phyloP scores from a whole-genome alignment of 1,284 basidiomycete species.

The Phlebopus sp. region DNA sequence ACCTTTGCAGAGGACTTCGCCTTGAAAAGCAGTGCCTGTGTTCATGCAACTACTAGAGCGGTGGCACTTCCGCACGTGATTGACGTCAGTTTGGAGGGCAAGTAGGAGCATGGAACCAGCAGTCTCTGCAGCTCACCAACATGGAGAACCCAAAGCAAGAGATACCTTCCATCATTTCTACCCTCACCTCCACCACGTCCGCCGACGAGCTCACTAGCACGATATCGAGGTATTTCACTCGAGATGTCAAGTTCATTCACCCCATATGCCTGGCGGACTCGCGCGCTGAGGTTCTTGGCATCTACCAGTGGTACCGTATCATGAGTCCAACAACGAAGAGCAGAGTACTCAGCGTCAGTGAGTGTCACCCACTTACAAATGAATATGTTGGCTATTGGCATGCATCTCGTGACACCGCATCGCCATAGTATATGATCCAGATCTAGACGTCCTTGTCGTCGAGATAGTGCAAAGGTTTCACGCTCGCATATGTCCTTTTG shows the following conservation, averaged over 20 bases:
- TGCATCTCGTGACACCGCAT: not conserved
- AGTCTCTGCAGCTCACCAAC: not conserved
- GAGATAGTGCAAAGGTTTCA: conserved; percentile 7
- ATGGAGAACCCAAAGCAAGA: conserved; percentile 11
- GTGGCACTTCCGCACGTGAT: not conserved
- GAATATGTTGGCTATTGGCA: not conserved
- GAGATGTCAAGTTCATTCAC: conserved; percentile 7
- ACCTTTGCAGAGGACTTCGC: too few relatives aligned
- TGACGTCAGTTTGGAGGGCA: not conserved
- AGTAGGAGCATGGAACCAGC: too few relatives aligned
- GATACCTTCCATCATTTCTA: conserved; percentile 5
- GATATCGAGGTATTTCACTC: conserved; percentile 5
- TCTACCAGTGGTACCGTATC: conserved; percentile 12
- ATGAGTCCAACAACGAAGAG: conserved; percentile 7
- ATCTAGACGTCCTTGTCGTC: conserved; percentile 1
- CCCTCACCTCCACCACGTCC: conserved; percentile 6
- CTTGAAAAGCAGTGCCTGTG: too few relatives aligned
- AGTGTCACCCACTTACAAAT: too few relatives aligned
- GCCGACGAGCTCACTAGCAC: not conserved
- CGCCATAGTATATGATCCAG: conserved; percentile 5
- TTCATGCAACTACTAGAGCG: not conserved
- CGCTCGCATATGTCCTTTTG: conserved; percentile 2
- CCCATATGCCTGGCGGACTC: conserved; percentile 3
- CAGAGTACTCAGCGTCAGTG: conserved; percentile 6
- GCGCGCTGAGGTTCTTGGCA: conserved; percentile 2